Base-by-base conservation (phyloP, 805 yeast genomes). In the Lipomyces lipofer region DNA sequence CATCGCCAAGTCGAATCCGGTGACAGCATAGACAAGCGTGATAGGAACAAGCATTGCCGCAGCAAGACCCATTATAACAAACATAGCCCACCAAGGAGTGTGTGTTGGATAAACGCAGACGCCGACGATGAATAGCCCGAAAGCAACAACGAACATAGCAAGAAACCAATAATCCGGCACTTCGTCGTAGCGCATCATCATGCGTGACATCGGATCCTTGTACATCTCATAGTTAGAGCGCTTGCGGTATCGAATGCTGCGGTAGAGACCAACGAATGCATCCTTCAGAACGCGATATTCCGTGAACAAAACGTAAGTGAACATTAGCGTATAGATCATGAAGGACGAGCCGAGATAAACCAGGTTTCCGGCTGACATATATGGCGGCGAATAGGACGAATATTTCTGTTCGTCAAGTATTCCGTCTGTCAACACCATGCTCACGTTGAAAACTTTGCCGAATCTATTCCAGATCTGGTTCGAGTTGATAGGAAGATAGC, bases 121-220 rank as follows among this genome's bases (percentile, higher is more conserved):
- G 39, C 73, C 65, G 8, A 72, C 73, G 35, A 57, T 35, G 25
- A 45, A 36, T 21, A 52, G 24, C 15, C 43, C 69, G 52, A 66
- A 75, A 69, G 76, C 69, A 38, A 78, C 69, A 1, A 74, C 56
- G 6, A 82, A 71, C 17, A 80, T 71, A 2, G 69, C 57, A 4
- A 71, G 64, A 63, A 77, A 84, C 84, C 87, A 81, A 83, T 83
- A 79, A 45, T 78, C 78, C 2, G 88, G 88, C 25, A 81, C 85
- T 59, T 85, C 89, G 35, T 76, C 76, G 67, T 85, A 84, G 51
- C 67, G 70, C 38, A 63, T 65, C 81, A 79, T 81, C 62, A 80
- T 46, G 12, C 51, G 46, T 3, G 57, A 51, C 49, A 55, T 42
- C 10, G 59, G 59, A 43, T 55, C 59, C 4, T 15, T 7, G 15